Conservation (phyloP, 2,329 filamentous ascomycete species). For the Fusarium sp. region DNA sequence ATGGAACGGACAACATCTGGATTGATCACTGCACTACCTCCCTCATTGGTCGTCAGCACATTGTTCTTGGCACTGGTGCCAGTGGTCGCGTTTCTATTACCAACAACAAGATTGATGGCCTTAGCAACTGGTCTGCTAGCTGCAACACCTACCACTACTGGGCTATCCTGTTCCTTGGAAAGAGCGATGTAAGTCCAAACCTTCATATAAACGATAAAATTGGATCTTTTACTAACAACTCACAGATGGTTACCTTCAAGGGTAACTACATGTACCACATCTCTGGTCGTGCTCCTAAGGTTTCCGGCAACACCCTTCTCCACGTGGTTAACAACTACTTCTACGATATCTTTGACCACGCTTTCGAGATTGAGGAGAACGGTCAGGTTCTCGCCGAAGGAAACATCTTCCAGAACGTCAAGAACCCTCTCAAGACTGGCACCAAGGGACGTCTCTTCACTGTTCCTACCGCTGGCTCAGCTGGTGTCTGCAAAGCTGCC, state of each 20-base stretch:
- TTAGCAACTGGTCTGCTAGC: constrained; percentile 63
- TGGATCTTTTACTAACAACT: background rate
- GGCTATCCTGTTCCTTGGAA: constrained; percentile 67
- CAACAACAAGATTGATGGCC: constrained; percentile 69
- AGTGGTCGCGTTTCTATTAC: constrained; percentile 68
- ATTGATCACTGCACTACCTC: constrained; percentile 67
- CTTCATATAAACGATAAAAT: accelerated
- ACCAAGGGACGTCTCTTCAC: constrained; percentile 50
- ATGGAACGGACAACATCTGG: constrained; percentile 60
- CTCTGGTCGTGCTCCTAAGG: constrained; percentile 67
- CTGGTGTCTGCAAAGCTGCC: constrained; percentile 56
- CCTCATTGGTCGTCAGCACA: constrained; percentile 69
- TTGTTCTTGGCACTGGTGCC: constrained; percentile 65
- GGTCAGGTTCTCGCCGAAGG: constrained; percentile 65
- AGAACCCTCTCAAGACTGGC: constrained; percentile 52
- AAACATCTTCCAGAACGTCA: constrained; percentile 67
- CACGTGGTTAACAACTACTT: constrained; percentile 73
- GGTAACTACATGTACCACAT: constrained; percentile 70
- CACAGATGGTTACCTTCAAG: constrained; percentile 62
- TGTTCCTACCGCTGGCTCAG: constrained; percentile 45
- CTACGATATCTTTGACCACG: constrained; percentile 64
- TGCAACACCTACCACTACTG: constrained; percentile 71
- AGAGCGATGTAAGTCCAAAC: constrained; percentile 53
- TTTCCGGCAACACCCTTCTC: constrained; percentile 66
- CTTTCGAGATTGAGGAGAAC: constrained; percentile 63